These are phyloP conservation scores for Vitis riparia DNA, from an alignment of 164 flowering plant species.

Conservation along the genomic window DNA sequence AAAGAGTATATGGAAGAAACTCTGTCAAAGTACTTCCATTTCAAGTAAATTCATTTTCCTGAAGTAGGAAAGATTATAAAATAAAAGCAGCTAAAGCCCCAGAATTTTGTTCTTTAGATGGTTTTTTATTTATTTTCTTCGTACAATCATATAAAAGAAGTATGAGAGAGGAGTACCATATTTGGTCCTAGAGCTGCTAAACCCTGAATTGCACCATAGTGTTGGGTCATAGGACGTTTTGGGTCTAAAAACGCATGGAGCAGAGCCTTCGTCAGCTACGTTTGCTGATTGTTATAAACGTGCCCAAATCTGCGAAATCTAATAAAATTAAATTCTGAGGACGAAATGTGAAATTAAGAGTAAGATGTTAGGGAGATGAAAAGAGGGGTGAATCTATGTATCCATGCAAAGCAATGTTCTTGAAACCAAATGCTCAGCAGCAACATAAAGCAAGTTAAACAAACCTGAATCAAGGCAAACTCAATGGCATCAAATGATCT, in stretches of 20 bases:
- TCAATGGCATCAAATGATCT: too few relatives aligned
- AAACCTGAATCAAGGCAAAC: too few relatives aligned
- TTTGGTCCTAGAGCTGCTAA: slow-evolving; percentile 82
- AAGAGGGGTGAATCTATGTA: not conserved
- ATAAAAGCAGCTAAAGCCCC: not conserved
- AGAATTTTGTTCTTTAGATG: not conserved
- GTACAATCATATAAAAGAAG: not conserved
- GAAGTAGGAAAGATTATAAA: not conserved
- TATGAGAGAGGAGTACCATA: slow-evolving; percentile 61
- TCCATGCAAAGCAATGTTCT: not conserved
- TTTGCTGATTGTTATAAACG: slow-evolving; percentile 78
- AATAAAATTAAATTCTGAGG: not conserved
- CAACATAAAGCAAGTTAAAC: not conserved
- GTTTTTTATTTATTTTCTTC: not conserved
- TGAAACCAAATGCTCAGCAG: not conserved
- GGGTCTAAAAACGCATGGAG: slow-evolving; percentile 90
- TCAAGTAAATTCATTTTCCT: not conserved
- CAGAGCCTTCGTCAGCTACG: slow-evolving; percentile 82
- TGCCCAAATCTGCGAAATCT: slow-evolving; percentile 71
- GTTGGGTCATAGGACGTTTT: slow-evolving; percentile 74
- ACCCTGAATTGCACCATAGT: slow-evolving; percentile 97
- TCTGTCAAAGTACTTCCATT: not conserved
- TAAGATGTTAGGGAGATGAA: not conserved
- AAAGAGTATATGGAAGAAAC: not conserved
- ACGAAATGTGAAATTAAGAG: slow-evolving; percentile 2